Conservation (phyloP, 23 red algal species). For the Gracilaria domingensis region DNA sequence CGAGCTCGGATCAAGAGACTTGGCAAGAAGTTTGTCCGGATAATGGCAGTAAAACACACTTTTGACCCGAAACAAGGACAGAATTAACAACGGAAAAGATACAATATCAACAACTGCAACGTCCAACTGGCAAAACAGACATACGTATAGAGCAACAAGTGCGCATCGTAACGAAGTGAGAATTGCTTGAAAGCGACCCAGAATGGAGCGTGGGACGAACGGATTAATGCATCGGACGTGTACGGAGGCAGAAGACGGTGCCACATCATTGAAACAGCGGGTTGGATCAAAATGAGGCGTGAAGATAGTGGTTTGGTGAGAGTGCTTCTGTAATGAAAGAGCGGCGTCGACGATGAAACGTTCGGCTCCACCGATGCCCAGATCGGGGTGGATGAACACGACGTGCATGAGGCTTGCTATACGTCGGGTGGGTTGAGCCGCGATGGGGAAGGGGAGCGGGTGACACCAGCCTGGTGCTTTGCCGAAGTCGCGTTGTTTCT, state of each 20-base stretch:
- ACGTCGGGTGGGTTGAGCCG: no score
- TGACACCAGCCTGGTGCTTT: no score
- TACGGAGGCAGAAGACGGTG: constrained; percentile 23
- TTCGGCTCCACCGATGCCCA: constrained; percentile 97
- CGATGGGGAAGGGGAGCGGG: no score
- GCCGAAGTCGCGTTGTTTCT: no score
- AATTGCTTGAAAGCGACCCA: constrained; percentile 70
- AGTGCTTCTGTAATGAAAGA: constrained; percentile 57
- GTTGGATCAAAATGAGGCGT: constrained; percentile 73
- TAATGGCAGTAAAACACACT: constrained; percentile 96
- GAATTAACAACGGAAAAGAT: constrained; percentile 77
- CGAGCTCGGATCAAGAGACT: constrained; percentile 40
- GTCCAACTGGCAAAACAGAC: constrained; percentile 38
- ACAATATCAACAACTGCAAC: constrained; percentile 91
- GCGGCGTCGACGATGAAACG: constrained; percentile 93
- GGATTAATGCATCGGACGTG: constrained; percentile 13
- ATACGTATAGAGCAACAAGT: constrained; percentile 74
- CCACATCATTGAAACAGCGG: constrained; percentile 84
- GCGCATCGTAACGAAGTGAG: constrained; percentile 77
- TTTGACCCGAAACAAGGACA: constrained; percentile 73
- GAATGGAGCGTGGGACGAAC: constrained; percentile 60
- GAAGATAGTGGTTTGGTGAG: constrained; percentile 73
- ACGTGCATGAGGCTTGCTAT: constrained; percentile 46
- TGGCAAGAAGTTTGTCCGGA: constrained; percentile 85
- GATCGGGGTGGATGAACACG: constrained; percentile 96